Evolutionary conservation across 345 rosid species (phyloP).

Genomic region (Salix suchowensis): DNA sequence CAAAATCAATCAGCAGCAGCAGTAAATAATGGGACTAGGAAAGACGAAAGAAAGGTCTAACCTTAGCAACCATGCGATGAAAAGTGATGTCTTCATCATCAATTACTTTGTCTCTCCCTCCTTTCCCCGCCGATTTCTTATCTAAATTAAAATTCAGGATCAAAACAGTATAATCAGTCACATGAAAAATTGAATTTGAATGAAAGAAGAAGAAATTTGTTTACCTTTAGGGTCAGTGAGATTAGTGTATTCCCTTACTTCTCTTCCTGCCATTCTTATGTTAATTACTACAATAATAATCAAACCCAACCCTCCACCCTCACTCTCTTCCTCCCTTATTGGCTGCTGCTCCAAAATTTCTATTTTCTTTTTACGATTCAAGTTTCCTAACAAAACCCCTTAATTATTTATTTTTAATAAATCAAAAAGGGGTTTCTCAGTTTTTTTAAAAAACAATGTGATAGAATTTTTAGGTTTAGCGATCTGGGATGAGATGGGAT

Average conservation of each 20-base stretch:
- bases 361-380: too few relatives aligned
- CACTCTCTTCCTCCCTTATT: too few relatives aligned
- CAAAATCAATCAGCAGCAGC: too few relatives aligned
- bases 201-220: neutral
- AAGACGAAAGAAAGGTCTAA: slow-evolving; percentile 55
- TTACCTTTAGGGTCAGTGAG: slow-evolving; percentile 89
- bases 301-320: too few relatives aligned
- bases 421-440: too few relatives aligned
- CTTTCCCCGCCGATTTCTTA: slow-evolving; percentile 80
- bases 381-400: too few relatives aligned
- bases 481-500: too few relatives aligned
- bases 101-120: slow-evolving; percentile 56
- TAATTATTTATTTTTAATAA: too few relatives aligned
- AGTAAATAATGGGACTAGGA: slow-evolving; percentile 18
- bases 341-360: too few relatives aligned
- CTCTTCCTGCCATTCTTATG: slow-evolving; percentile 78
- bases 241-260: slow-evolving; percentile 93
- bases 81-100: slow-evolving; percentile 96
- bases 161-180: neutral
- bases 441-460: too few relatives aligned
- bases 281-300: too few relatives aligned
- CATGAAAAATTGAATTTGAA: neutral
- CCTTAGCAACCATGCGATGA: slow-evolving; percentile 99
- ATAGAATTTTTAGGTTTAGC: too few relatives aligned
- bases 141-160: slow-evolving; percentile 33